Conservation (phyloP, 78 protist genomes). For the Polysphondylium violaceum region DNA sequence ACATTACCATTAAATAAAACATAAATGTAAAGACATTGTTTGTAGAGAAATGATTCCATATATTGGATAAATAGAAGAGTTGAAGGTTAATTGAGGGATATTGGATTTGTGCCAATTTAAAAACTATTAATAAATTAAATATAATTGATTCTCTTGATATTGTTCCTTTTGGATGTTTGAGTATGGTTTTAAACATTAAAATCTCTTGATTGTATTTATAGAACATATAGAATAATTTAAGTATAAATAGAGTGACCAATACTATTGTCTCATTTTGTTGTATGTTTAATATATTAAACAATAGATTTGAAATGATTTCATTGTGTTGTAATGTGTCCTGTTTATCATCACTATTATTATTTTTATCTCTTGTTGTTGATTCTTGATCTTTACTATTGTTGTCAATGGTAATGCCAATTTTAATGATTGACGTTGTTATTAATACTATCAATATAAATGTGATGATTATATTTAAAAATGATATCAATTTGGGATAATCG, state of each 20-base stretch:
- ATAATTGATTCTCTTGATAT: constrained; percentile 5
- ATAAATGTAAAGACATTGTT: constrained; percentile 5
- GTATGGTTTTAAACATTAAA: not conserved
- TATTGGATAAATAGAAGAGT: not conserved
- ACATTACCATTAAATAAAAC: constrained; percentile 18
- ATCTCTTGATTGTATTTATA: constrained; percentile 10
- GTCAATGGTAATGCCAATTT: too few species aligned
- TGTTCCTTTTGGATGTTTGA: not conserved
- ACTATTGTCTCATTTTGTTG: not conserved
- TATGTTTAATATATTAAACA: not conserved
- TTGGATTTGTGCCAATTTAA: not conserved
- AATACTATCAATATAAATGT: not conserved
- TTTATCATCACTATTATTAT: not conserved
- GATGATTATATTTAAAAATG: not conserved
- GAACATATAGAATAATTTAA: not conserved
- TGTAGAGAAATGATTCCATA: constrained; percentile 15
- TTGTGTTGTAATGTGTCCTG: too few species aligned
- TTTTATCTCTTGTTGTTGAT: not conserved
- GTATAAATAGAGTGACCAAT: not conserved
- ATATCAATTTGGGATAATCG: too few species aligned
- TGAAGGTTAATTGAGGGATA: not conserved
- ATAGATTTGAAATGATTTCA: too few species aligned
- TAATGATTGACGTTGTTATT: not conserved
- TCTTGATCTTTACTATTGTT: not conserved
- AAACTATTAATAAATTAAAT: not conserved